Conservation (phyloP, 306 rosid species). For the Lupinus albus region DNA sequence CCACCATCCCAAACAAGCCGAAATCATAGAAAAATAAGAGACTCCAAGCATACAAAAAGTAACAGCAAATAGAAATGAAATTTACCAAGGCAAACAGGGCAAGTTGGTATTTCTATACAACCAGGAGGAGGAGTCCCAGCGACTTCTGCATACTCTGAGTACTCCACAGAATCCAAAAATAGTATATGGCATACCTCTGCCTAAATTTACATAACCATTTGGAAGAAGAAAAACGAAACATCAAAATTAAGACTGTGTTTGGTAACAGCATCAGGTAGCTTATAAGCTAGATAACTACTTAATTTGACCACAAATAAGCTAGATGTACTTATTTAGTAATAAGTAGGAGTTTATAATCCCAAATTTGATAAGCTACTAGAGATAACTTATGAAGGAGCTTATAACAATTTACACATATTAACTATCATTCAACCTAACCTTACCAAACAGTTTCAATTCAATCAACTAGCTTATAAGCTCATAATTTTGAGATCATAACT, state of each 20-base stretch:
- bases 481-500: too few species aligned
- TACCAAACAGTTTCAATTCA: too few species aligned
- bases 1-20: neutral
- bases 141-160: conserved; percentile 72
- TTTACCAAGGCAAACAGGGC: conserved; percentile 95
- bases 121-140: conserved; percentile 77
- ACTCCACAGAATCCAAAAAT: conserved; percentile 74
- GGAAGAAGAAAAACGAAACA: neutral
- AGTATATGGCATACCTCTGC: conserved; percentile 88
- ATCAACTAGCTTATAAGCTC: too few species aligned
- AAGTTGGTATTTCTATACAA: conserved; percentile 84
- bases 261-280: too few species aligned
- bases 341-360: too few species aligned
- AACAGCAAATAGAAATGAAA: conserved; percentile 22
- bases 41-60: conserved; percentile 9
- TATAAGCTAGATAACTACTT: too few species aligned
- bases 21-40: neutral
- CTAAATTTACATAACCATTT: conserved; percentile 48
- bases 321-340: too few species aligned
- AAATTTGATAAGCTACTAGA: too few species aligned
- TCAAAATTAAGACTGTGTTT: neutral
- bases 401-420: too few species aligned
- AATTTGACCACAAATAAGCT: too few species aligned
- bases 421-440: too few species aligned
- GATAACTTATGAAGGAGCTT: too few species aligned